Percentiles rank a stretch among this genome's conserved stretches.
phyloP scores from a whole-genome alignment of 139 green algal species.

The Chloropicon primus region DNA sequence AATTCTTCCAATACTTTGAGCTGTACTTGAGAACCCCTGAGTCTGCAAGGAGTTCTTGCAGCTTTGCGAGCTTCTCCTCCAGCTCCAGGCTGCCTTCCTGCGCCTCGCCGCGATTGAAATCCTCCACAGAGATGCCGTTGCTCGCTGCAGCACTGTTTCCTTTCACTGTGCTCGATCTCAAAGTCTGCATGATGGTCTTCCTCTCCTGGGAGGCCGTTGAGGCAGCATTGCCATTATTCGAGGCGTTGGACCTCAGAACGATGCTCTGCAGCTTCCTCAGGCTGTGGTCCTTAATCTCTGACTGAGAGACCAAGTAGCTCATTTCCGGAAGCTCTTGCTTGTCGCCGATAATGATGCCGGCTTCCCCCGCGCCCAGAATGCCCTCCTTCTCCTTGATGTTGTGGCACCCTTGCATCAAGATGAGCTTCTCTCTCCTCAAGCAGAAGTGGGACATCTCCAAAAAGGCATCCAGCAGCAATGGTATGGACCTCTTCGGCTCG shows the following conservation, averaged over 20 bases:
- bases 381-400: not conserved
- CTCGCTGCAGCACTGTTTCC: not conserved
- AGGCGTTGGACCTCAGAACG: not conserved
- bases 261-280: not conserved
- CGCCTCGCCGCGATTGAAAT: not conserved
- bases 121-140: not conserved
- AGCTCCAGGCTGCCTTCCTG: not conserved
- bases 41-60: not conserved
- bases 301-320: not conserved
- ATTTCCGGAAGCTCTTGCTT: not conserved
- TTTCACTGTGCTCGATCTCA: not conserved
- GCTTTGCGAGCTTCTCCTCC: not conserved
- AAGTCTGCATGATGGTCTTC: not conserved
- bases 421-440: not conserved
- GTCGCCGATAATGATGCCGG: not conserved
- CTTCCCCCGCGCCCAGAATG: not conserved
- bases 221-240: not conserved
- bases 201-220: not conserved
- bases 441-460: not conserved
- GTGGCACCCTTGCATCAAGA: not conserved
- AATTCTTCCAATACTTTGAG: not conserved
- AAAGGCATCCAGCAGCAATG: not conserved
- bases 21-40: not conserved
- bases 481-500: not conserved
- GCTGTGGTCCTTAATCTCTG: not conserved